Evolutionary conservation across 805 yeast genomes (phyloP).

Genomic region (Tetrapisispora nanseiensis): DNA sequence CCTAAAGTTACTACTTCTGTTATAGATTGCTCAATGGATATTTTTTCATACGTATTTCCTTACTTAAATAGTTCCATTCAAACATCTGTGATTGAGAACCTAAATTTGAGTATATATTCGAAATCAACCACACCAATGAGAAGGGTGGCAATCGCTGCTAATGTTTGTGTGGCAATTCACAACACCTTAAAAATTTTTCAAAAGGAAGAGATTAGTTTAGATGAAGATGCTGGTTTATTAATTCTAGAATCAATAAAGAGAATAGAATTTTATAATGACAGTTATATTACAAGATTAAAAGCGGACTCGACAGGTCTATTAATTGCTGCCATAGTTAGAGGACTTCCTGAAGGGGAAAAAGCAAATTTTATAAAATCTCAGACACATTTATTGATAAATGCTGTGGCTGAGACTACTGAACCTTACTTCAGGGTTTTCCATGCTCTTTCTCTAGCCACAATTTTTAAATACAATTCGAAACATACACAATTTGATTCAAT

Average conservation of each 20-base stretch:
- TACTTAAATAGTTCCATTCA: conserved; percentile 69
- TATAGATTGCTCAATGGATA: conserved; percentile 70
- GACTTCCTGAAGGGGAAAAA: conserved; percentile 4
- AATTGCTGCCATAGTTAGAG: conserved; percentile 25
- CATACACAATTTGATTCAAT: conserved; percentile 35
- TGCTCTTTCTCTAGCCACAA: conserved; percentile 39
- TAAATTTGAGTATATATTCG: conserved; percentile 47
- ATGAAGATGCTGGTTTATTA: conserved; percentile 33
- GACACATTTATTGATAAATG: conserved; percentile 47
- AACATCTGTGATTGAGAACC: conserved; percentile 73
- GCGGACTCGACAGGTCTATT: conserved; percentile 52
- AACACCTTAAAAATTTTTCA: conserved; percentile 31
- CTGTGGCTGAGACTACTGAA: conserved; percentile 53
- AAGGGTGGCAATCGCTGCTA: conserved; percentile 45
- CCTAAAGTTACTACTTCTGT: conserved; percentile 43
- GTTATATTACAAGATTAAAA: conserved; percentile 36
- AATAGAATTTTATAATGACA: conserved; percentile 34
- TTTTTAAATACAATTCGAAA: conserved; percentile 34
- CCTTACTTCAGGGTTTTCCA: conserved; percentile 57
- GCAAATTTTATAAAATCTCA: conserved; percentile 30
- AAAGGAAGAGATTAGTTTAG: conserved; percentile 20
- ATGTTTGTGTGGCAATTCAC: conserved; percentile 55
- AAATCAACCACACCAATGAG: conserved; percentile 29
- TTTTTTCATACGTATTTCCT: conserved; percentile 64
- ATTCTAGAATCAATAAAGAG: conserved; percentile 42